Evolutionary conservation across 768 basidiomycete genomes (phyloP).

Genomic region (Daedalea quercina): DNA sequence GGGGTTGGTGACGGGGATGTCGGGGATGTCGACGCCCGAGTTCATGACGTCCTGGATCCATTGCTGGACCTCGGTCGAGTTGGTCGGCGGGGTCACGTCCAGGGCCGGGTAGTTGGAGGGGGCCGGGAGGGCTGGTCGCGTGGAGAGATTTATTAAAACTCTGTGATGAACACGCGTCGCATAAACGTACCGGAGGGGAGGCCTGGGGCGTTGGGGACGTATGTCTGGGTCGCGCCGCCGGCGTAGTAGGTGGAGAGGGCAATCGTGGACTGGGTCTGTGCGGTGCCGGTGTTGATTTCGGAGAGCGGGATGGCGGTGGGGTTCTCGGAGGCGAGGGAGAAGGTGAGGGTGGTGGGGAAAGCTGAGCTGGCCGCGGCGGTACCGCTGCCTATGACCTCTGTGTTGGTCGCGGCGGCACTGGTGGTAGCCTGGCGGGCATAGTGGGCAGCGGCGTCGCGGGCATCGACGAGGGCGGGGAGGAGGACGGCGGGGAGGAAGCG

Average conservation of each 20-base stretch:
- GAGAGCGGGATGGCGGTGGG: conserved; percentile 29
- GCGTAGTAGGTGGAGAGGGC: conserved; percentile 27
- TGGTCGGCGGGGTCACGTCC: conserved; percentile 51
- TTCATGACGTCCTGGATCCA: conserved; percentile 59
- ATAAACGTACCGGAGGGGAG: conserved; percentile 44
- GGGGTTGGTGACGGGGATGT: conserved; percentile 33
- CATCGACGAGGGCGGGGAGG: conserved; percentile 36
- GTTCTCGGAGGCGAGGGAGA: conserved; percentile 23
- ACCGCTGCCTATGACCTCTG: background rate
- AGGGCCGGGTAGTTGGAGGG: conserved; percentile 59
- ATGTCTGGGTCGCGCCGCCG: conserved; percentile 31
- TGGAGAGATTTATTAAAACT: too few relatives aligned
- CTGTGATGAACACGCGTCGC: background rate
- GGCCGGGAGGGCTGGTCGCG: conserved; percentile 29
- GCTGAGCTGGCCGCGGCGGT: background rate
- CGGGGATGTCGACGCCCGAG: conserved; percentile 54
- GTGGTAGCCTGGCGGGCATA: conserved; percentile 21
- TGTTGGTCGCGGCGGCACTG: conserved; percentile 2
- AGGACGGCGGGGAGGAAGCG: conserved; percentile 22
- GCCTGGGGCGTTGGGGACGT: conserved; percentile 50
- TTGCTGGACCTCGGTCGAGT: conserved; percentile 57
- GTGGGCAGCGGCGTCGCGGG: conserved; percentile 21
- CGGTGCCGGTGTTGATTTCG: conserved; percentile 19
- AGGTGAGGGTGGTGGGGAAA: conserved; percentile 14
- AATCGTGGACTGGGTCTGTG: conserved; percentile 21